Percentiles rank a stretch among this genome's conserved stretches.
Evolutionary conservation across 2,329 filamentous ascomycete genomes (phyloP).

Genomic region (Diaporthe sp.): DNA sequence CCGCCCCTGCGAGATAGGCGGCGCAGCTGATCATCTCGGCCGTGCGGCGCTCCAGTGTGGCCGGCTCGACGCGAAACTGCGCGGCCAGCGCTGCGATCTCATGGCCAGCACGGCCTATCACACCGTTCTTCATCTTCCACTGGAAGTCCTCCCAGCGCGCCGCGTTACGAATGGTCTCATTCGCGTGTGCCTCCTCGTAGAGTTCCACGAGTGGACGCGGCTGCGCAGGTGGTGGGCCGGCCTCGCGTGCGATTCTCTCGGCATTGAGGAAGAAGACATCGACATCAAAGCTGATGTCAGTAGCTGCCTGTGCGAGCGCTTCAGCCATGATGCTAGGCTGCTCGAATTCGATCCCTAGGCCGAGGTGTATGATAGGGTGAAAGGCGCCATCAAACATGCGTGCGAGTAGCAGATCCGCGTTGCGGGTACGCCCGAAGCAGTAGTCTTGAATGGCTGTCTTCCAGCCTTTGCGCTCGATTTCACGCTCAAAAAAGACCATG

Average conservation of each 20-base stretch:
- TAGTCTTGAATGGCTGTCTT: slow-evolving; percentile 71
- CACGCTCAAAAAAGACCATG: slow-evolving; percentile 77
- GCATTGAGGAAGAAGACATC: not conserved
- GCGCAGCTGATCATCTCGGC: slow-evolving; percentile 42
- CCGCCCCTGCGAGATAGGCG: slow-evolving; percentile 43
- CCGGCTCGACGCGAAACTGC: slow-evolving; percentile 57
- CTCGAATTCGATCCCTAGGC: slow-evolving; percentile 84
- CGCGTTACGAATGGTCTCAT: slow-evolving; percentile 60
- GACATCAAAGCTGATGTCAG: not conserved
- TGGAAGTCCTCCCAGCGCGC: slow-evolving; percentile 46
- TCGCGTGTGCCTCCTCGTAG: slow-evolving; percentile 42
- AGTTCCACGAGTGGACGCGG: slow-evolving; percentile 37
- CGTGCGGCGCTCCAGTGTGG: slow-evolving; percentile 53
- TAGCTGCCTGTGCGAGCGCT: slow-evolving; percentile 76
- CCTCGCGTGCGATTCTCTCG: not conserved
- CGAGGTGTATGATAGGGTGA: slow-evolving; percentile 86
- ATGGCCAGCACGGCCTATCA: slow-evolving; percentile 64
- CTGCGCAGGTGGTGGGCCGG: not conserved
- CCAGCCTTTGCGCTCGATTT: slow-evolving; percentile 73
- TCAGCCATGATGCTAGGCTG: slow-evolving; percentile 85
- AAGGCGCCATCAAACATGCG: slow-evolving; percentile 72
- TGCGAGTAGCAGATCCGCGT: slow-evolving; percentile 74
- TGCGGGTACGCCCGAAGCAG: slow-evolving; percentile 73
- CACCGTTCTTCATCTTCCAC: slow-evolving; percentile 68
- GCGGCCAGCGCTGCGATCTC: slow-evolving; percentile 67